phyloP scores from a whole-genome alignment of 2,329 filamentous ascomycete genomes.

The Sclerotinia spermophila region DNA sequence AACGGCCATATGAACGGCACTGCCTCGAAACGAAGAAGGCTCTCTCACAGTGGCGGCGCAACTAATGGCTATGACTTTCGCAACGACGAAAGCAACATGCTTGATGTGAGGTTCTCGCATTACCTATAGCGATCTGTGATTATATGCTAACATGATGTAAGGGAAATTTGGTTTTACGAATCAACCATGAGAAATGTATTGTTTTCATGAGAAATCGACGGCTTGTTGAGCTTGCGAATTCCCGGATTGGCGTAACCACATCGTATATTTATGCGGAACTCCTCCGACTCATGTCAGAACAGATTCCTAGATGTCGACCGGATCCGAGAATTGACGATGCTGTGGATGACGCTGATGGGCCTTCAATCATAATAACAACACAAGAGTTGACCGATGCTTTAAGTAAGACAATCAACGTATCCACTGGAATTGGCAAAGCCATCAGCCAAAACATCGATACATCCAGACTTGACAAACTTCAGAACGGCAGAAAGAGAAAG shows the following conservation, averaged over 20 bases:
- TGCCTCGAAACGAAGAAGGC: conserved; percentile 50
- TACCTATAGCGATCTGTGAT: conserved; percentile 17
- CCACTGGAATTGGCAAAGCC: conserved; percentile 55
- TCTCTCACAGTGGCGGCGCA: conserved; percentile 46
- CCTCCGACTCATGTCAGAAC: conserved; percentile 65
- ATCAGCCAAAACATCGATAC: conserved; percentile 46
- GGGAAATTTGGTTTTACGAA: conserved; percentile 68
- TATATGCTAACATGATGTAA: conserved; percentile 41
- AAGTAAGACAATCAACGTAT: conserved; percentile 50
- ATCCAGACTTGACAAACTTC: conserved; percentile 48
- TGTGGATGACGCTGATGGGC: conserved; percentile 36
- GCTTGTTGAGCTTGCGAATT: conserved; percentile 68
- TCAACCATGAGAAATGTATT: conserved; percentile 82
- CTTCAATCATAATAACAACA: conserved; percentile 46
- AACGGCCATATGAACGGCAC: conserved; percentile 31
- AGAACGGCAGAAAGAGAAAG: conserved; percentile 33
- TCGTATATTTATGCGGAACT: conserved; percentile 74
- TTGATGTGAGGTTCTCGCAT: conserved; percentile 48
- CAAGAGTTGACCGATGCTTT: conserved; percentile 55
- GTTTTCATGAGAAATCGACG: conserved; percentile 78
- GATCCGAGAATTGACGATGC: conserved; percentile 50
- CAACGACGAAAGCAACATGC: conserved; percentile 42
- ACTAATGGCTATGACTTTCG: conserved; percentile 39
- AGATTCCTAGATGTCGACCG: conserved; percentile 63
- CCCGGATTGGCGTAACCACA: conserved; percentile 68